A percentile compares a stretch with the other conserved stretches of the same genome.
Evolutionary conservation across 768 basidiomycete species (phyloP).

Genomic region (Austroboletus festivus): DNA sequence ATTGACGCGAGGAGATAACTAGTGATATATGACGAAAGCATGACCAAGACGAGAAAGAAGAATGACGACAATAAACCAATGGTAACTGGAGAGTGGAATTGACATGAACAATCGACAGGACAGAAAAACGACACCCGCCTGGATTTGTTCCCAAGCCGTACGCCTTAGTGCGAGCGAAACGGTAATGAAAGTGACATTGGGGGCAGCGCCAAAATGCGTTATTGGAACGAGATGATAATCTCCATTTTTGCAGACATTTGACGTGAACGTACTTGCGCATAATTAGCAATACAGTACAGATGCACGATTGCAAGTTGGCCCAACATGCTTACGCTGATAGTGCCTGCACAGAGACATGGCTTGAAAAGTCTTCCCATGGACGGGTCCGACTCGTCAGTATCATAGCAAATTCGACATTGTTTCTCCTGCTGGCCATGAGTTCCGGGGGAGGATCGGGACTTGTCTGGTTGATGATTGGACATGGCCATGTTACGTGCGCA

Average conservation of each 20-base stretch:
- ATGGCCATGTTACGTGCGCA: conserved; percentile 12
- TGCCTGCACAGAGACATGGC: conserved; percentile 68
- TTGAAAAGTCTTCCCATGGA: conserved; percentile 72
- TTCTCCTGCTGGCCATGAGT: conserved; percentile 41
- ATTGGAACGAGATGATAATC: conserved; percentile 56
- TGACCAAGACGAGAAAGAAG: conserved; percentile 62
- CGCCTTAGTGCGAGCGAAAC: conserved; percentile 67
- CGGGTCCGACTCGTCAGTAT: conserved; percentile 59
- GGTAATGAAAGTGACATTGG: conserved; percentile 76
- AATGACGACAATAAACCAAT: conserved; percentile 58
- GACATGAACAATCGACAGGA: conserved; percentile 11
- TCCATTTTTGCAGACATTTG: conserved; percentile 74
- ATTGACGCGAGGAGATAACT: conserved; percentile 62
- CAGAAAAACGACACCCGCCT: conserved; percentile 37
- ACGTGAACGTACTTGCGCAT: conserved; percentile 69
- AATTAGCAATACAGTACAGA: conserved; percentile 19
- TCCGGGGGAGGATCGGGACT: not conserved
- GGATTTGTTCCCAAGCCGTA: conserved; percentile 78
- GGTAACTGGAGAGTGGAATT: conserved; percentile 52
- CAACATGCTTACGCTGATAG: conserved; percentile 54
- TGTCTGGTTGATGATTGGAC: conserved; percentile 16
- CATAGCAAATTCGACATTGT: conserved; percentile 84
- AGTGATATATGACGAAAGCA: conserved; percentile 68
- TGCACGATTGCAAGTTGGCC: not conserved
- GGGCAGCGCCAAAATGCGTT: conserved; percentile 77